phyloP scores from a whole-genome alignment of 1,284 basidiomycete genomes.

The Paramarasmius palmivorus region DNA sequence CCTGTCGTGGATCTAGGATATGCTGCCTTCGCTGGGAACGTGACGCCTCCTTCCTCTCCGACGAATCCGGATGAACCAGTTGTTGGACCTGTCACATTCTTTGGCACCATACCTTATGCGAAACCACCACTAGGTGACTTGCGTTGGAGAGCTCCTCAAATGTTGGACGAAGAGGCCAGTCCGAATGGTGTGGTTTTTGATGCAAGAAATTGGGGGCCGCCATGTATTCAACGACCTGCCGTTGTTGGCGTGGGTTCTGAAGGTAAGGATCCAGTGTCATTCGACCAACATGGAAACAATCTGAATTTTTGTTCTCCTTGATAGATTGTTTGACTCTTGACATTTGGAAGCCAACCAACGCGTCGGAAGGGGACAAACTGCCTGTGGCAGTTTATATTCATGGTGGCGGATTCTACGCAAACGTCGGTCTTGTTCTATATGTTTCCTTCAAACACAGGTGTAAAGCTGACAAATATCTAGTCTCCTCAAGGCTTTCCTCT shows the following conservation, averaged over 20 bases:
- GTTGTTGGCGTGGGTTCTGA: constrained; percentile 42
- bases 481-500: constrained; percentile 43
- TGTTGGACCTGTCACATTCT: constrained; percentile 38
- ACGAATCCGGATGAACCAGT: constrained; percentile 16
- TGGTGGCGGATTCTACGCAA: constrained; percentile 41
- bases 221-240: constrained; percentile 44
- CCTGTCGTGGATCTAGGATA: constrained; percentile 44
- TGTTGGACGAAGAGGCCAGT: constrained; percentile 31
- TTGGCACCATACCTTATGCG: constrained; percentile 44
- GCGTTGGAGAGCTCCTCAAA: constrained; percentile 39
- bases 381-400: constrained; percentile 49
- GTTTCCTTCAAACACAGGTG: background rate
- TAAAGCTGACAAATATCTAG: constrained; percentile 21
- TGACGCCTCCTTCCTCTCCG: constrained; percentile 36
- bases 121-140: constrained; percentile 42
- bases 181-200: constrained; percentile 29
- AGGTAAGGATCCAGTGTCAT: constrained; percentile 21
- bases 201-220: constrained; percentile 41
- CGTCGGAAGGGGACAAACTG: constrained; percentile 33
- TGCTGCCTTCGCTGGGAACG: constrained; percentile 41
- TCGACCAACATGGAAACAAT: background rate
- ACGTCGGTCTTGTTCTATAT: constrained; percentile 23
- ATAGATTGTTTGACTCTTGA: constrained; percentile 46
- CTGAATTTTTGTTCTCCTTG: background rate
- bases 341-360: constrained; percentile 45